Conservation (phyloP, 352 stramenopile genomes). For the Phytopythium vexans region DNA sequence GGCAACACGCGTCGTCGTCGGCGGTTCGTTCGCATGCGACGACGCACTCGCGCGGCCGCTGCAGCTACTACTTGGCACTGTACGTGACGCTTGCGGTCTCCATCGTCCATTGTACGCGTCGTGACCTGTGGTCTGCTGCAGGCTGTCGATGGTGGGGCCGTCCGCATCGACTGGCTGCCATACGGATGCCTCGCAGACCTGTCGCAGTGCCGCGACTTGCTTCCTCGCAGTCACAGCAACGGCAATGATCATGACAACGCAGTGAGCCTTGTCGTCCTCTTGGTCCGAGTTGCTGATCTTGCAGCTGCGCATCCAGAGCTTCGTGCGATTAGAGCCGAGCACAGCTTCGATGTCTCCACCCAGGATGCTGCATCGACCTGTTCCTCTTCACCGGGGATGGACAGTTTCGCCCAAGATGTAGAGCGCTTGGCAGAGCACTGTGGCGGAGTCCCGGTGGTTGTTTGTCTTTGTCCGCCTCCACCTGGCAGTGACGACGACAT, state of each 20-base stretch:
- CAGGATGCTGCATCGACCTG: neutral
- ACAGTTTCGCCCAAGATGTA: slow-evolving; percentile 23
- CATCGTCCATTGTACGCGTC: slow-evolving; percentile 1
- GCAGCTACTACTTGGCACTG: slow-evolving; percentile 42
- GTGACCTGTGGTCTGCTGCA: slow-evolving; percentile 11
- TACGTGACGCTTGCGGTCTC: slow-evolving; percentile 16
- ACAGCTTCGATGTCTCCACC: neutral
- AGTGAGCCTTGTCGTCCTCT: slow-evolving; percentile 46
- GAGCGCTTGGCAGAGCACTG: slow-evolving; percentile 13
- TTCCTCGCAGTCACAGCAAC: neutral
- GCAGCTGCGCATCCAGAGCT: slow-evolving; percentile 56
- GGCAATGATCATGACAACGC: slow-evolving; percentile 1
- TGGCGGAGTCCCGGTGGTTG: slow-evolving; percentile 18
- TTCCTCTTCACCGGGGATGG: slow-evolving; percentile 4
- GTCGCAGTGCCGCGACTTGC: slow-evolving; percentile 20
- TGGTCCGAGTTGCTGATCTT: slow-evolving; percentile 60
- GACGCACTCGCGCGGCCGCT: slow-evolving; percentile 50
- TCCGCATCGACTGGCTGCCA: slow-evolving; percentile 47
- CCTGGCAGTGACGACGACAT: slow-evolving; percentile 11
- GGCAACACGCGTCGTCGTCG: slow-evolving; percentile 35
- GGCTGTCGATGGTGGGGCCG: slow-evolving; percentile 19
- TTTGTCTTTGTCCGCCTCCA: slow-evolving; percentile 36
- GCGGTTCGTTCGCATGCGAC: slow-evolving; percentile 60
- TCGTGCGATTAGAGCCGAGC: neutral
- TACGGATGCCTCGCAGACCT: slow-evolving; percentile 47